Conservation (phyloP, 2,329 filamentous ascomycete genomes). For the Ceratocystis albifundus region DNA sequence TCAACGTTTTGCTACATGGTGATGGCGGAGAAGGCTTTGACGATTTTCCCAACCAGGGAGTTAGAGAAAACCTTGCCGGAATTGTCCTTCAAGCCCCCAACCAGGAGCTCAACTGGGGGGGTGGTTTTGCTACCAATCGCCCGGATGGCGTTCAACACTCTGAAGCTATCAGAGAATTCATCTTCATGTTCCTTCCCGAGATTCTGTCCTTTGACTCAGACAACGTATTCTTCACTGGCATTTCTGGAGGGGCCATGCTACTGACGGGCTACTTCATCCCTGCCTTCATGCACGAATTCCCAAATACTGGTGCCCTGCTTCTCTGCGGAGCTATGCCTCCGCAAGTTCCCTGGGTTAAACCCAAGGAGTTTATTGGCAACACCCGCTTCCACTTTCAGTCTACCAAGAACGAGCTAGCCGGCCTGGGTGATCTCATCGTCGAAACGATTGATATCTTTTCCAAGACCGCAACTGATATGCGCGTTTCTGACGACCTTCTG, state of each 20-base stretch:
- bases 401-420: constrained; percentile 40
- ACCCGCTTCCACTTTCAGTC: constrained; percentile 47
- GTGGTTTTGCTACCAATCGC: constrained; percentile 41
- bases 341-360: constrained; percentile 40
- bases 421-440: constrained; percentile 36
- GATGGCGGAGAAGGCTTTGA: constrained; percentile 50
- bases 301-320: constrained; percentile 41
- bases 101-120: constrained; percentile 42
- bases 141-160: constrained; percentile 46
- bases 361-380: constrained; percentile 33
- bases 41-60: constrained; percentile 45
- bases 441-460: constrained; percentile 40
- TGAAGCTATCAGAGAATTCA: constrained; percentile 43
- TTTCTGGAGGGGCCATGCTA: constrained; percentile 43
- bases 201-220: constrained; percentile 42
- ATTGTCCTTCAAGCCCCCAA: constrained; percentile 45
- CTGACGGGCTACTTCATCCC: constrained; percentile 49
- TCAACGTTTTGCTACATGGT: constrained; percentile 49
- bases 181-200: constrained; percentile 43
- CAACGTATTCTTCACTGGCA: constrained; percentile 47
- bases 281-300: constrained; percentile 41
- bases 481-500: constrained; percentile 36
- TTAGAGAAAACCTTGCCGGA: constrained; percentile 41
- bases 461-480: constrained; percentile 30
- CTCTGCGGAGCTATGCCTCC: constrained; percentile 45